Conservation (phyloP, 1,139 yeast species). For the Candida sp. region DNA sequence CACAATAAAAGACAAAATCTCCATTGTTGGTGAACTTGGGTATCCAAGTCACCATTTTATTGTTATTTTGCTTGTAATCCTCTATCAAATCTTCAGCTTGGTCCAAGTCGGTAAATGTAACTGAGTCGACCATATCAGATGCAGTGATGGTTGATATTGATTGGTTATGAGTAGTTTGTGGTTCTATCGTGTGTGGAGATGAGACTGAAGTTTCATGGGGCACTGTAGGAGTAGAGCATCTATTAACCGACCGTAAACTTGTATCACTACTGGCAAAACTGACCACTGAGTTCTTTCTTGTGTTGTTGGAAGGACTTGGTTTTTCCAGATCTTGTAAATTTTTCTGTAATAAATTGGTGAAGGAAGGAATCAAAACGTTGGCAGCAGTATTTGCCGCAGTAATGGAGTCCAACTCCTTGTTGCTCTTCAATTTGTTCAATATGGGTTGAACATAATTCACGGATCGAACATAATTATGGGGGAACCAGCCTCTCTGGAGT, state of each 20-base stretch:
- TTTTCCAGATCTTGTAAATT: slow-evolving; percentile 30
- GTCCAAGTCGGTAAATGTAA: slow-evolving; percentile 21
- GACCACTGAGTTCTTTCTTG: slow-evolving; percentile 46
- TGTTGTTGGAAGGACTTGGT: slow-evolving; percentile 26
- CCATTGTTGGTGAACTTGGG: slow-evolving; percentile 57
- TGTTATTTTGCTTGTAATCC: slow-evolving; percentile 25
- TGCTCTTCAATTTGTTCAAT: slow-evolving; percentile 34
- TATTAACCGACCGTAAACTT: slow-evolving; percentile 16
- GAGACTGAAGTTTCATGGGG: not conserved
- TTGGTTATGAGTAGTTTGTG: slow-evolving; percentile 6
- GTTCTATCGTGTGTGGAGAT: not conserved
- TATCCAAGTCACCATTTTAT: slow-evolving; percentile 40
- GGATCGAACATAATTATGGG: slow-evolving; percentile 53
- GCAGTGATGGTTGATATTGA: slow-evolving; percentile 9
- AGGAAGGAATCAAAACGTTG: slow-evolving; percentile 44
- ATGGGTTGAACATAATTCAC: slow-evolving; percentile 48
- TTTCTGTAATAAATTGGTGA: slow-evolving; percentile 37
- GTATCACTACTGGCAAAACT: slow-evolving; percentile 45
- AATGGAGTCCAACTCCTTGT: slow-evolving; percentile 41
- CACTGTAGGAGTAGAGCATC: slow-evolving; percentile 1
- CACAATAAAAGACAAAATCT: slow-evolving; percentile 56
- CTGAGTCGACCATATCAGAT: slow-evolving; percentile 9
- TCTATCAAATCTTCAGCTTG: slow-evolving; percentile 37
- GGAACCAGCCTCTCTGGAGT: slow-evolving; percentile 71
- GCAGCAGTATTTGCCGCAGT: slow-evolving; percentile 53